phyloP scores from a whole-genome alignment of 352 stramenopile genomes.

The Pythium insidiosum region DNA sequence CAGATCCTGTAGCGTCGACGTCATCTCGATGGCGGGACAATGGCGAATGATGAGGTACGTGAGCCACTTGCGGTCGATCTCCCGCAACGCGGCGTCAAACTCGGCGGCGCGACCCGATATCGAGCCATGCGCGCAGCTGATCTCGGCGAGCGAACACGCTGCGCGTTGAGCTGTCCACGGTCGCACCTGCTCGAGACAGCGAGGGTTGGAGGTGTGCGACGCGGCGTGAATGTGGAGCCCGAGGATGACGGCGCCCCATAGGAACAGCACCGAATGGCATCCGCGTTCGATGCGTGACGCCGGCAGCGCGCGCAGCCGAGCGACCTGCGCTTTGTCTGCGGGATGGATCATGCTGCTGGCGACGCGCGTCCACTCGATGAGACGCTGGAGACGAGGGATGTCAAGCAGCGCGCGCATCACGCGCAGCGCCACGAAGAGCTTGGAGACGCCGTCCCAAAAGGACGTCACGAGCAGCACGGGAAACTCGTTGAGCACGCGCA shows the following conservation, averaged over 20 bases:
- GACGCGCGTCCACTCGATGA: too few species aligned
- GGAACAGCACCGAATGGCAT: not conserved
- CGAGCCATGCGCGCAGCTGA: not conserved
- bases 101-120: not conserved
- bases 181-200: not conserved
- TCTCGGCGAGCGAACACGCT: conserved; percentile 2
- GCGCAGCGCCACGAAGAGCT: not conserved
- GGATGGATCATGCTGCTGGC: too few species aligned
- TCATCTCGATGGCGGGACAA: conserved; percentile 19
- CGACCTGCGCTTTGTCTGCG: too few species aligned
- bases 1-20: conserved; percentile 15
- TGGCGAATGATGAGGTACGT: conserved; percentile 22
- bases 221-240: not conserved
- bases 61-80: conserved; percentile 11
- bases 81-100: not conserved
- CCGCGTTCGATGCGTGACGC: not conserved
- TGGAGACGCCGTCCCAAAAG: not conserved
- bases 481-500: conserved; percentile 9
- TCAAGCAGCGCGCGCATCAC: not conserved
- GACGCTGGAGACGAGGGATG: too few species aligned
- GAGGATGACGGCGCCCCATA: not conserved
- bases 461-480: conserved; percentile 19
- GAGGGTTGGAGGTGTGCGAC: not conserved
- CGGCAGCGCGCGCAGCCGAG: too few species aligned
- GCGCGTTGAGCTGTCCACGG: conserved; percentile 1